Percentiles rank a stretch among this genome's conserved stretches.
Conservation (phyloP, 1,284 basidiomycete species). For the Trametes polyzona region DNA sequence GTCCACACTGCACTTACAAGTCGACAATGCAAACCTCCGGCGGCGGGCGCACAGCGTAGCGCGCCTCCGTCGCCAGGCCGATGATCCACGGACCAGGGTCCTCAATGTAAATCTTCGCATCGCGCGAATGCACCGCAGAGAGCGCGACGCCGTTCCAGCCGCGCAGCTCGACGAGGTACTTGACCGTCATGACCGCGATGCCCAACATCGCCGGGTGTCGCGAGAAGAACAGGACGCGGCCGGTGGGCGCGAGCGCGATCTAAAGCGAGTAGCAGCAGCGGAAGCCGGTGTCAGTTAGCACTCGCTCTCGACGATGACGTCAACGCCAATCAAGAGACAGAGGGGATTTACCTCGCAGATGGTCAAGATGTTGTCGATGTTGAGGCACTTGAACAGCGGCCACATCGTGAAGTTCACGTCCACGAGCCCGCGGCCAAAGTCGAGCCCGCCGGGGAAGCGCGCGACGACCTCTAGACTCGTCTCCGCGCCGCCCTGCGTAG, state of each 20-base stretch:
- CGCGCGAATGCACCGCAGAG: slow-evolving; percentile 85
- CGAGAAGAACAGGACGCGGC: slow-evolving; percentile 89
- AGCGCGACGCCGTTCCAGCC: slow-evolving; percentile 93
- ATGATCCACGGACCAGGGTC: slow-evolving; percentile 93
- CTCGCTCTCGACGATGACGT: neutral
- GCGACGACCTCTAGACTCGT: slow-evolving; percentile 82
- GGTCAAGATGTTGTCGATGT: slow-evolving; percentile 92
- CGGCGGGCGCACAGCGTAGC: slow-evolving; percentile 75
- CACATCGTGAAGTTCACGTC: slow-evolving; percentile 96
- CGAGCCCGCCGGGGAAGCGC: slow-evolving; percentile 82
- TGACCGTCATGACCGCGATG: slow-evolving; percentile 86
- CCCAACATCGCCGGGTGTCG: slow-evolving; percentile 92
- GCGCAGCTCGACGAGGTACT: slow-evolving; percentile 90
- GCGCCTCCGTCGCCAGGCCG: slow-evolving; percentile 85
- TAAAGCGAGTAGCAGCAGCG: slow-evolving; percentile 33
- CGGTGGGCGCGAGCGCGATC: slow-evolving; percentile 93
- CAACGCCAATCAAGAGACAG: neutral
- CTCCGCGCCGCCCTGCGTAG: slow-evolving; percentile 48
- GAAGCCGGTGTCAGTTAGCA: slow-evolving; percentile 4
- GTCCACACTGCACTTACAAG: slow-evolving; percentile 79
- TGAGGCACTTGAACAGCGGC: slow-evolving; percentile 94
- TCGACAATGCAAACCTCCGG: slow-evolving; percentile 91
- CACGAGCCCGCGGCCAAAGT: slow-evolving; percentile 82
- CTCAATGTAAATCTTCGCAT: slow-evolving; percentile 88
- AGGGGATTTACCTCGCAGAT: slow-evolving; percentile 77